Conservation (phyloP, 2,329 filamentous ascomycete species). For the Rutstroemia sp. region DNA sequence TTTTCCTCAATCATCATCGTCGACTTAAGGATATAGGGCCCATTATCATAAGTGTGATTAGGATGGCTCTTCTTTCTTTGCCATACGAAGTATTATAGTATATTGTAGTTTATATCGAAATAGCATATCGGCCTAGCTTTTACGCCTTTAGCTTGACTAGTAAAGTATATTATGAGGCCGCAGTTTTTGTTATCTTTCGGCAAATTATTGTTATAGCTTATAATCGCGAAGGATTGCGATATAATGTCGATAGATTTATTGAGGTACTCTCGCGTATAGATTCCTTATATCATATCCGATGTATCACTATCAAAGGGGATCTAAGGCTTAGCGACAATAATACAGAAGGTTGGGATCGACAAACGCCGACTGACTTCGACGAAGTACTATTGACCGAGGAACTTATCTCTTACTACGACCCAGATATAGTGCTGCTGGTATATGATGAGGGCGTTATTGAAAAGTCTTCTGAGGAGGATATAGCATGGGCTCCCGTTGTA, state of each 20-base stretch:
- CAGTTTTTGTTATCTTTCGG: neutral
- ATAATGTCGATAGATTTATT: neutral
- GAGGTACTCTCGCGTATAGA: neutral
- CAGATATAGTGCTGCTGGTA: neutral
- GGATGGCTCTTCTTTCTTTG: neutral
- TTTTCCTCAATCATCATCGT: neutral
- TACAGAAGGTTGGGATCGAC: conserved; percentile 1
- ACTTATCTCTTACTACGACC: neutral
- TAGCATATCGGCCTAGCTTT: neutral
- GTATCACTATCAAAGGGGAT: conserved; percentile 11
- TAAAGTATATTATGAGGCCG: neutral
- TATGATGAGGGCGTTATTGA: conserved; percentile 9
- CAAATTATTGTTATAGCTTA: neutral
- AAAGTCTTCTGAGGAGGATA: conserved; percentile 10
- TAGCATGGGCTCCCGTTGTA: conserved; percentile 10
- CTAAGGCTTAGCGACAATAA: conserved; percentile 2
- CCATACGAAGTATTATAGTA: neutral
- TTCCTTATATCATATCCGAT: conserved; percentile 6
- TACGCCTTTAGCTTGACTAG: neutral
- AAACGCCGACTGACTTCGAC: conserved; percentile 3
- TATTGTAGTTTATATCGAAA: neutral
- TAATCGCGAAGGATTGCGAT: neutral
- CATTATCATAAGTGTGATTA: neutral
- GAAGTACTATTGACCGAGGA: conserved; percentile 9
- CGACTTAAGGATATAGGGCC: no score